A percentile compares a stretch with the other conserved stretches of the same genome.
These are phyloP conservation scores for Ceratobasidium sp. DNA, from an alignment of 1,284 basidiomycete genomes.

Conservation along the genomic window DNA sequence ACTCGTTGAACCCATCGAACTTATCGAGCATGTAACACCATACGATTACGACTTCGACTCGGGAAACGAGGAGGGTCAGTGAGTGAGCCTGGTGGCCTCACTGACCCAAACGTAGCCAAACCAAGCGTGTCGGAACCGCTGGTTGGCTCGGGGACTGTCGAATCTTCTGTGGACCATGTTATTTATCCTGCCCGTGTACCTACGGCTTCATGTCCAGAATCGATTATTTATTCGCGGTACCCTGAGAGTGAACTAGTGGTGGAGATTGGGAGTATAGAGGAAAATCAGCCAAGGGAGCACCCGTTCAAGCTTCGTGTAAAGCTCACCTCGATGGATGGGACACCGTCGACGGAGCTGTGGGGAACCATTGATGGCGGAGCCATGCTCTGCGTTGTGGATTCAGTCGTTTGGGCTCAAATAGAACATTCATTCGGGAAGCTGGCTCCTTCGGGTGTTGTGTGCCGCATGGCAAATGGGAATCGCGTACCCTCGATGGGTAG, in stretches of 20 bases:
- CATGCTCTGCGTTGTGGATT: constrained; percentile 20
- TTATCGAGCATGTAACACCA: neutral
- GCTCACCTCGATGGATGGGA: neutral
- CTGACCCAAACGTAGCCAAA: constrained; percentile 4
- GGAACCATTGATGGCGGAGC: constrained; percentile 19
- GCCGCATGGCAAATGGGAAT: constrained; percentile 16
- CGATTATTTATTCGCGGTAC: constrained; percentile 7
- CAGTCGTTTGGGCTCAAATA: constrained; percentile 1
- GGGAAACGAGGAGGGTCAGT: constrained; percentile 14
- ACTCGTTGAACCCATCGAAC: constrained; percentile 9
- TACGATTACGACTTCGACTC: neutral
- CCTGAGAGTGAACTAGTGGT: neutral
- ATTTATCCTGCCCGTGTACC: neutral
- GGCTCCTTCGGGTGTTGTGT: neutral
- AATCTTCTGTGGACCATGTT: neutral
- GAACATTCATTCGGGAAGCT: constrained; percentile 6
- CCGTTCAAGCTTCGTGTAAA: neutral
- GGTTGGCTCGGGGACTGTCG: neutral
- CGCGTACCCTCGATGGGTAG: neutral
- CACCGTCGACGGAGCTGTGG: neutral
- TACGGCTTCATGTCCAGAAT: neutral
- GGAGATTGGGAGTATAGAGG: constrained; percentile 2
- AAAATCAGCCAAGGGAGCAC: neutral
- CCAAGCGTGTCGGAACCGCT: neutral
- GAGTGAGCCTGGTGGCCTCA: neutral